Percentiles rank a stretch among this genome's conserved stretches.
These are phyloP conservation scores for Spirogloea muscicola DNA, from an alignment of 139 green algal genomes.

Conservation along the genomic window DNA sequence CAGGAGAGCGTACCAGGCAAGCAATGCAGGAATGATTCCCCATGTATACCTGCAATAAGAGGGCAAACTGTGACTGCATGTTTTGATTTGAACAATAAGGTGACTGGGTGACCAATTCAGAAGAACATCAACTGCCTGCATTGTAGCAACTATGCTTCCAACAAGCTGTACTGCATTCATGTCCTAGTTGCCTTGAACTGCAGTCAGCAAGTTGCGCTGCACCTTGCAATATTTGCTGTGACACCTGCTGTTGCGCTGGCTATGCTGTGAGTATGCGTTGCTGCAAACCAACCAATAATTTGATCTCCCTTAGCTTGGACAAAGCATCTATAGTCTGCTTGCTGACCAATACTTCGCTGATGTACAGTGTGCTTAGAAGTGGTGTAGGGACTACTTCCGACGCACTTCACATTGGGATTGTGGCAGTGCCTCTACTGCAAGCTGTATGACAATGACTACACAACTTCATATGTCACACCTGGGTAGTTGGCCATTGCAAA, in stretches of 20 bases:
- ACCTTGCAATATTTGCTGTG: too few species aligned
- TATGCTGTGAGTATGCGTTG: too few species aligned
- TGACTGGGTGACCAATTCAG: not conserved
- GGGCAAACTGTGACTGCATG: not conserved
- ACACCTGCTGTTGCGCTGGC: too few species aligned
- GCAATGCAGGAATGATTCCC: slow-evolving; percentile 74
- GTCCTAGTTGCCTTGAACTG: not conserved
- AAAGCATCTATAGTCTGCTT: not conserved
- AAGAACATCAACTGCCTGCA: not conserved
- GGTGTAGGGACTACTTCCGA: not conserved
- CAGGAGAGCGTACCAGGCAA: slow-evolving; percentile 68
- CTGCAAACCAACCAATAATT: too few species aligned
- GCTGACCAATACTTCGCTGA: not conserved
- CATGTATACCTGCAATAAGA: slow-evolving; percentile 65
- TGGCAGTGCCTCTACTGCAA: too few species aligned
- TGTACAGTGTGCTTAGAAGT: not conserved
- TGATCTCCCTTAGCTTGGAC: slow-evolving; percentile 5
- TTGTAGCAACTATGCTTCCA: not conserved
- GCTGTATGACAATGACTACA: not conserved
- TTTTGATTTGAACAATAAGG: slow-evolving; percentile 3
- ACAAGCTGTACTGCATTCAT: not conserved
- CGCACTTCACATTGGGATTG: too few species aligned
- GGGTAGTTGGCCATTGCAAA: slow-evolving; percentile 60
- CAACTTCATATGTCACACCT: slow-evolving; percentile 9
- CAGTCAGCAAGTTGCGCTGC: too few species aligned